These are phyloP conservation scores for Tulasnella sp. DNA, from an alignment of 768 basidiomycete species.

Conservation along the genomic window DNA sequence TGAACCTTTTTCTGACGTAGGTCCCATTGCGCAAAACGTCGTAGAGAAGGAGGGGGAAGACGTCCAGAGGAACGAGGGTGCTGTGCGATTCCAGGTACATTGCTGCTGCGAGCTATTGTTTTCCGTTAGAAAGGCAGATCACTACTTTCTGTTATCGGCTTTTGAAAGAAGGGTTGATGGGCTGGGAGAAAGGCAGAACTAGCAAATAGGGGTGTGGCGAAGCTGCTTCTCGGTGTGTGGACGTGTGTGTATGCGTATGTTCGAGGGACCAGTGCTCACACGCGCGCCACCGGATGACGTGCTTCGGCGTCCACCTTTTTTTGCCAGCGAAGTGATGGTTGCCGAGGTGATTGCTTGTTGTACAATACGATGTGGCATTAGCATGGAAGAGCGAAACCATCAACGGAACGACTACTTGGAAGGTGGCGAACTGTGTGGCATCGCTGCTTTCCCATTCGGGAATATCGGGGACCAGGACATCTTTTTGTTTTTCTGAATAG, in stretches of 20 bases:
- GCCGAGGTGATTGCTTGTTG: not conserved
- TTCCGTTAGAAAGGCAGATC: not conserved
- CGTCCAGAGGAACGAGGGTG: not conserved
- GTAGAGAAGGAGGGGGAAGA: not conserved
- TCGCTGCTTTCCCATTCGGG: not conserved
- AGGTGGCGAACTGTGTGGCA: not conserved
- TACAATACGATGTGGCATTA: not conserved
- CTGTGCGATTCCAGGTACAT: constrained; percentile 6
- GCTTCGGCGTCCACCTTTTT: not conserved
- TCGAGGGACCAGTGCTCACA: not conserved
- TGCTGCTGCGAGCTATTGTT: not conserved
- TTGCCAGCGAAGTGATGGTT: not conserved
- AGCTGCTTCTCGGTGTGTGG: not conserved
- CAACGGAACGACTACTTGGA: not conserved
- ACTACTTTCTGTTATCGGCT: not conserved
- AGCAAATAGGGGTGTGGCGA: not conserved
- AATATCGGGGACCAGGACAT: not conserved
- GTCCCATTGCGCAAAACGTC: not conserved
- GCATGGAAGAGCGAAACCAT: not conserved
- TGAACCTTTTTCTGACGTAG: not conserved
- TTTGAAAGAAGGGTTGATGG: not conserved
- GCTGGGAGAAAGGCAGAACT: not conserved
- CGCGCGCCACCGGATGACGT: not conserved
- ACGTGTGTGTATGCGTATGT: not conserved
- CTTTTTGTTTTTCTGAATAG: not conserved